Conservation (phyloP, 345 rosid species). For the Angophora floribunda region DNA sequence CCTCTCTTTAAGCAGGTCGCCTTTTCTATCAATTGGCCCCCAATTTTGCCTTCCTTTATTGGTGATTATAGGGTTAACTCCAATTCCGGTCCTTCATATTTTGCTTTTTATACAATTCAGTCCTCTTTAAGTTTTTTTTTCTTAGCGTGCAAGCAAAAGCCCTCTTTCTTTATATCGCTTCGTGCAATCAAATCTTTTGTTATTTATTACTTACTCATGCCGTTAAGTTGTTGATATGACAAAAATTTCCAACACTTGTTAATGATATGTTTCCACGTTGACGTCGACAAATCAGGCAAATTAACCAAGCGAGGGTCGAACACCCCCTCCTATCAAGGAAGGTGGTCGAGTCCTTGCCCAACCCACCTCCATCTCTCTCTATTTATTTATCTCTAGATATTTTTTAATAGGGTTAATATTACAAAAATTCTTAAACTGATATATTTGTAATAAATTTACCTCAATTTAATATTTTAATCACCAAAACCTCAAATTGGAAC, state of each 20-base stretch:
- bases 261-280: background rate
- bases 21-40: background rate
- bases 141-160: background rate
- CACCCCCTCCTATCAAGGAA: background rate
- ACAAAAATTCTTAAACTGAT: no score
- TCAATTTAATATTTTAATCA: no score
- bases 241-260: background rate
- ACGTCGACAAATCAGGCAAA: background rate
- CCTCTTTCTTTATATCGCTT: background rate
- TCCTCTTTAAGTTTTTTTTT: background rate
- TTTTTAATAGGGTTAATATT: background rate
- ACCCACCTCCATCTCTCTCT: background rate
- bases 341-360: background rate
- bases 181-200: background rate
- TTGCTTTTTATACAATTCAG: background rate
- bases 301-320: background rate
- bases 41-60: background rate
- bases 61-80: background rate
- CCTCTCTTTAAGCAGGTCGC: background rate
- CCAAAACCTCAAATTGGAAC: no score
- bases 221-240: background rate
- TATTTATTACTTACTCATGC: no score
- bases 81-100: background rate
- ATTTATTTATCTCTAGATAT: background rate
- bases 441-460: no score